Conservation (phyloP, 352 stramenopile species). For the Albugo candida region DNA sequence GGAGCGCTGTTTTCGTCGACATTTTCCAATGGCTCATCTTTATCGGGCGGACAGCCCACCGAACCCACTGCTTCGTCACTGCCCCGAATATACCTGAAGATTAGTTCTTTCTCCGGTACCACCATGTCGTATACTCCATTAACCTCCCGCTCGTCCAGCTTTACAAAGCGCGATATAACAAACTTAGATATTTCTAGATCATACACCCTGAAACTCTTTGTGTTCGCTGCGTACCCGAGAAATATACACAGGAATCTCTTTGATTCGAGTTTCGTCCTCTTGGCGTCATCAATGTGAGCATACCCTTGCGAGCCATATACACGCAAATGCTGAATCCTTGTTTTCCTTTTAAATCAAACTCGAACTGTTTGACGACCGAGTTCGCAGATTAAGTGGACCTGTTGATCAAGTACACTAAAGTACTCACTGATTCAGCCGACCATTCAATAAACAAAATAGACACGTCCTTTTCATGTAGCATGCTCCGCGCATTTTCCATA, state of each 20-base stretch:
- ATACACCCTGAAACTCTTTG: constrained; percentile 7
- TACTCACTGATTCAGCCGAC: constrained; percentile 15
- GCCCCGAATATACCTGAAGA: too few species aligned
- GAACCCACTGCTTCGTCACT: too few species aligned
- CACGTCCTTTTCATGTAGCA: constrained; percentile 12
- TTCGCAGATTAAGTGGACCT: not conserved
- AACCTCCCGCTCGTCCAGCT: too few species aligned
- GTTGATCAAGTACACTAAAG: constrained; percentile 13
- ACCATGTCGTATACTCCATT: too few species aligned
- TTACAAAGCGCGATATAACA: too few species aligned
- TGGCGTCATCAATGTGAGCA: constrained; percentile 10
- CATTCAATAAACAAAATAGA: constrained; percentile 1
- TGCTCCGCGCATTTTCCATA: constrained; percentile 12
- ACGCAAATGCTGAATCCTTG: constrained; percentile 4
- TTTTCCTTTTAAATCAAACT: constrained; percentile 8
- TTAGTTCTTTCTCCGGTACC: too few species aligned
- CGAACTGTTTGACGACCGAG: constrained; percentile 4
- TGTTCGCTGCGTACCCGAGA: constrained; percentile 7
- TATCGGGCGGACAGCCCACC: too few species aligned
- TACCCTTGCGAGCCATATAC: constrained; percentile 15
- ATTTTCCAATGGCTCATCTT: too few species aligned
- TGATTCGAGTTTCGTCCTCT: constrained; percentile 10
- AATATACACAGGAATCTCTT: constrained; percentile 13
- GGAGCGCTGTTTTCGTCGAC: too few species aligned
- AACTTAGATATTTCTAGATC: not conserved